Percentiles rank a stretch among this genome's conserved stretches.
phyloP scores from a whole-genome alignment of 2,329 filamentous ascomycete species.

The Cytospora leucostoma region DNA sequence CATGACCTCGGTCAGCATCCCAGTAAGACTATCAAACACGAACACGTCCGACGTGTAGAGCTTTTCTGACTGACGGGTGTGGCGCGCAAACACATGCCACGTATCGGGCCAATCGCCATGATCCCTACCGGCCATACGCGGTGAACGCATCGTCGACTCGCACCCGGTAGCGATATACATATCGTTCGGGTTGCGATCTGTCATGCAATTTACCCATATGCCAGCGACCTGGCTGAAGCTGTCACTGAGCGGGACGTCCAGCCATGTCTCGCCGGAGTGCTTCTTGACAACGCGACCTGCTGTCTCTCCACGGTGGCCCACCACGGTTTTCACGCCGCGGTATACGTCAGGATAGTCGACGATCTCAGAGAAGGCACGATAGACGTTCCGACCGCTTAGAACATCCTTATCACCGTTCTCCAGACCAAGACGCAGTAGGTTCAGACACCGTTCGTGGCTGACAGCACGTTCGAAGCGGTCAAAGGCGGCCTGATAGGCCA shows the following conservation, averaged over 20 bases:
- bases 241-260: constrained; percentile 36
- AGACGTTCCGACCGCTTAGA: constrained; percentile 41
- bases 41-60: no score
- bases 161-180: constrained; percentile 39
- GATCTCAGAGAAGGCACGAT: constrained; percentile 39
- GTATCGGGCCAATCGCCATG: constrained; percentile 12
- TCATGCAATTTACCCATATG: constrained; percentile 41
- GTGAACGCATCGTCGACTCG: constrained; percentile 38
- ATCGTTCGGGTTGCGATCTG: constrained; percentile 30
- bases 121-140: constrained; percentile 25
- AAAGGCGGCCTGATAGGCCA: constrained; percentile 29
- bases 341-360: constrained; percentile 40
- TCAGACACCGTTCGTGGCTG: constrained; percentile 35
- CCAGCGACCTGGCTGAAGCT: constrained; percentile 40
- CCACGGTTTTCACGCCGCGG: constrained; percentile 36
- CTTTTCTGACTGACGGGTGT: constrained; percentile 33
- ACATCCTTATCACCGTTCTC: constrained; percentile 36
- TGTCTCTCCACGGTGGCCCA: constrained; percentile 33
- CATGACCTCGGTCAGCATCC: constrained; percentile 36
- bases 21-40: constrained; percentile 36
- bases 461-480: constrained; percentile 39
- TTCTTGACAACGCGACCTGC: constrained; percentile 30
- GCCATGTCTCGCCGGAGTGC: constrained; percentile 27
- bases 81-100: constrained; percentile 36
- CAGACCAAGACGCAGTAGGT: constrained; percentile 31